Evolutionary conservation across 257 asterid genomes (phyloP).

Genomic region (Leonotis leonurus): DNA sequence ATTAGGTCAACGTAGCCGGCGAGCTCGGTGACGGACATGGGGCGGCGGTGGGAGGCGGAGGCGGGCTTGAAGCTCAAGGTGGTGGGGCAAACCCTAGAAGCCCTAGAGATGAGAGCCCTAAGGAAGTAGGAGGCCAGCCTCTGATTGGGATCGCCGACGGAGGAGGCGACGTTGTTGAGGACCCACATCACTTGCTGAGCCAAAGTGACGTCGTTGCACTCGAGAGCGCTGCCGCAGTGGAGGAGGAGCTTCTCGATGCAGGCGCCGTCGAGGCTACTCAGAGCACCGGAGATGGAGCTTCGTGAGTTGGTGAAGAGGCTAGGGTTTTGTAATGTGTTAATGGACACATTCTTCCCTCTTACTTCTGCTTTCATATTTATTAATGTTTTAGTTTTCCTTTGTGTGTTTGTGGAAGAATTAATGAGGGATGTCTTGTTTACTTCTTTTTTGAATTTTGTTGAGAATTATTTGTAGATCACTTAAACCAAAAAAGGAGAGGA

Average conservation of each 20-base stretch:
- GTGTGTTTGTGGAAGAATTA: background rate
- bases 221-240: slow-evolving; percentile 67
- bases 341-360: slow-evolving; percentile 27
- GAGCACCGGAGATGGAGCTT: slow-evolving; percentile 36
- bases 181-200: slow-evolving; percentile 96
- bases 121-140: slow-evolving; percentile 63
- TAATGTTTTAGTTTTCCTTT: background rate
- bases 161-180: slow-evolving; percentile 74
- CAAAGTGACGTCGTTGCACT: slow-evolving; percentile 60
- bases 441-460: background rate
- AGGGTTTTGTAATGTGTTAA: slow-evolving; percentile 35
- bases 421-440: background rate
- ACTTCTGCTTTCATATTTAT: slow-evolving; percentile 43
- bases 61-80: slow-evolving; percentile 18
- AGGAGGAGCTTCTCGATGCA: slow-evolving; percentile 73
- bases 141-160: slow-evolving; percentile 67
- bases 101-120: slow-evolving; percentile 51
- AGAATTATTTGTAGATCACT: background rate
- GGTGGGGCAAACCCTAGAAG: slow-evolving; percentile 52
- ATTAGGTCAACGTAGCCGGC: slow-evolving; percentile 74
- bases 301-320: slow-evolving; percentile 29
- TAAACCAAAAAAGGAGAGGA: background rate
- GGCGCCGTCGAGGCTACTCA: slow-evolving; percentile 57
- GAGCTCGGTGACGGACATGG: slow-evolving; percentile 64
- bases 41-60: slow-evolving; percentile 20